A percentile compares a stretch with the other conserved stretches of the same genome.
Evolutionary conservation across 1,284 basidiomycete species (phyloP).

Genomic region (Apiotrichum brassicae): DNA sequence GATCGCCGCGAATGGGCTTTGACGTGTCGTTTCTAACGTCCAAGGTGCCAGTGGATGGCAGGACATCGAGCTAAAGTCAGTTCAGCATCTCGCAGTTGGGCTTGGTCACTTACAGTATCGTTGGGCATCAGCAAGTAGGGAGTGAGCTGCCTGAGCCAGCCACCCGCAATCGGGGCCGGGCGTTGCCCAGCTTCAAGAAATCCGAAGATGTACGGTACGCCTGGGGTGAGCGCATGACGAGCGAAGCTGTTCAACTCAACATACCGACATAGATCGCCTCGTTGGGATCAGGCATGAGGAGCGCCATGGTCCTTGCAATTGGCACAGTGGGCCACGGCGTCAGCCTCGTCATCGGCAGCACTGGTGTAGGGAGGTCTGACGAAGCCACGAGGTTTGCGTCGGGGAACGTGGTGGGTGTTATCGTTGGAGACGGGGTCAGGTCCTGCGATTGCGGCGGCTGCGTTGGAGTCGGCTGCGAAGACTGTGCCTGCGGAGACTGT

Average conservation of each 20-base stretch:
- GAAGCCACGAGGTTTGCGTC: too few relatives aligned
- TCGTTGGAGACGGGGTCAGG: too few relatives aligned
- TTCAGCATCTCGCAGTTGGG: too few relatives aligned
- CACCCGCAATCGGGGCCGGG: constrained; percentile 33
- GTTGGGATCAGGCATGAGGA: constrained; percentile 45
- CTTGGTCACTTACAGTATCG: constrained; percentile 20
- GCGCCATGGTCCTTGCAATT: constrained; percentile 33
- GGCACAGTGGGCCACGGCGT: constrained; percentile 19
- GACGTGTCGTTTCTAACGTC: constrained; percentile 19
- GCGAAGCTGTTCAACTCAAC: constrained; percentile 13
- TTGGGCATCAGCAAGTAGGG: constrained; percentile 38
- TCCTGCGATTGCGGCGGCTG: background rate
- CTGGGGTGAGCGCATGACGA: background rate
- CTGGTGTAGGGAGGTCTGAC: too few relatives aligned
- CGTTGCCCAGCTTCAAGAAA: constrained; percentile 38
- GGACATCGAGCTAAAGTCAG: constrained; percentile 33
- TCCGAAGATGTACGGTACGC: constrained; percentile 38
- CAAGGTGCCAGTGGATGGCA: constrained; percentile 25
- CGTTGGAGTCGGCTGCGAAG: too few relatives aligned
- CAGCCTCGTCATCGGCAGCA: background rate
- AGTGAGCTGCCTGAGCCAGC: constrained; percentile 38
- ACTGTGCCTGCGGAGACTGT: too few relatives aligned
- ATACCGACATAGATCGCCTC: constrained; percentile 30
- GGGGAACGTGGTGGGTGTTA: background rate
- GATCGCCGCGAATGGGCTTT: constrained; percentile 21